These are phyloP conservation scores for Gynostemma pentaphyllum DNA, from an alignment of 306 rosid species.

Conservation along the genomic window DNA sequence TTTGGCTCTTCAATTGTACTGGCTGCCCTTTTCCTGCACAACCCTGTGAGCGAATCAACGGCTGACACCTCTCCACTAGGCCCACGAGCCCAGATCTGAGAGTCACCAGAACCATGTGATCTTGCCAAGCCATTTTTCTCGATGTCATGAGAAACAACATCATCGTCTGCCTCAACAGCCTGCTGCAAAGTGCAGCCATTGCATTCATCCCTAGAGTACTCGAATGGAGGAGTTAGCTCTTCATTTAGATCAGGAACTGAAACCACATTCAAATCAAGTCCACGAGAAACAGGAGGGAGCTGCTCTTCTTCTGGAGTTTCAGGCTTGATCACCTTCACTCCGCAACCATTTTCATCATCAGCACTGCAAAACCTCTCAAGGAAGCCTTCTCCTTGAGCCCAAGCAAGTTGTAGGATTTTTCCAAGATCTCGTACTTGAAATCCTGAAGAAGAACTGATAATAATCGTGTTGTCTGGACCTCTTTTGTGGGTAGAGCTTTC, in stretches of 20 bases:
- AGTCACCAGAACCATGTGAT: slow-evolving; percentile 85
- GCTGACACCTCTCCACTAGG: slow-evolving; percentile 65
- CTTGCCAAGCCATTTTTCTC: slow-evolving; percentile 62
- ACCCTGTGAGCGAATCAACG: slow-evolving; percentile 66
- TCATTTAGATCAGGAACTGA: slow-evolving; percentile 94
- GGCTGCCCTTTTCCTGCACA: slow-evolving; percentile 61
- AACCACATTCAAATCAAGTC: slow-evolving; percentile 80
- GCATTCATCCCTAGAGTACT: slow-evolving; percentile 81
- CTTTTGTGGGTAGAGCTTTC: slow-evolving; percentile 39
- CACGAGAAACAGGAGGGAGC: slow-evolving; percentile 46
- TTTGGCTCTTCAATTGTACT: slow-evolving; percentile 59
- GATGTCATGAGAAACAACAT: slow-evolving; percentile 75
- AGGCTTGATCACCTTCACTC: slow-evolving; percentile 38
- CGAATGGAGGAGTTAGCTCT: slow-evolving; percentile 90
- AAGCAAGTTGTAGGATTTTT: slow-evolving; percentile 58
- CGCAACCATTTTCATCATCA: slow-evolving; percentile 52
- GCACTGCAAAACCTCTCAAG: slow-evolving; percentile 61
- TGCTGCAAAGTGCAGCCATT: slow-evolving; percentile 83
- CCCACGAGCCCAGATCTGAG: slow-evolving; percentile 71
- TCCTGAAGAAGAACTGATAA: slow-evolving; percentile 41
- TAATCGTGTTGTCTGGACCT: slow-evolving; percentile 36
- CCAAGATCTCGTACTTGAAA: slow-evolving; percentile 96
- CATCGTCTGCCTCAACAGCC: slow-evolving; percentile 85
- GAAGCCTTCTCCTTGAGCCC: slow-evolving; percentile 77
- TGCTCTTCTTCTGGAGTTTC: slow-evolving; percentile 39